Evolutionary conservation across 1,284 basidiomycete species (phyloP).

Genomic region (Inonotus hispidus): DNA sequence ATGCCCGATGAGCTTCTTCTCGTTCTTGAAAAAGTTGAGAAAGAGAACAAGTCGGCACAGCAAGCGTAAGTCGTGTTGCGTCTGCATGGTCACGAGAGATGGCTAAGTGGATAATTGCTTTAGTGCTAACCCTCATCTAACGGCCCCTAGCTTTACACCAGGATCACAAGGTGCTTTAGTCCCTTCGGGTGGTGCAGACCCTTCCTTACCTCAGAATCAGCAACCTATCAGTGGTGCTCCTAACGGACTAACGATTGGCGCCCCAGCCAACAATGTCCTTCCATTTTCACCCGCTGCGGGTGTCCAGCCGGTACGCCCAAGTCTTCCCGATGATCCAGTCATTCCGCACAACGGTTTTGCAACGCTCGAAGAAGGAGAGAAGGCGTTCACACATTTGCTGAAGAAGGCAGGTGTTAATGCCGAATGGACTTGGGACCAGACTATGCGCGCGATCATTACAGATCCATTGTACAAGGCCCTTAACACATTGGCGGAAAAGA

Average conservation of each 20-base stretch:
- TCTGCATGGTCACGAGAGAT: neutral
- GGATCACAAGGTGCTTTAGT: constrained; percentile 17
- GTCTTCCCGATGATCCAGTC: constrained; percentile 76
- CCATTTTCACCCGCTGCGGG: constrained; percentile 50
- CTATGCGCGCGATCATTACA: constrained; percentile 96
- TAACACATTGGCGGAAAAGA: constrained; percentile 91
- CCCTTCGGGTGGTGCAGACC: constrained; percentile 12
- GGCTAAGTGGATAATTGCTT: neutral
- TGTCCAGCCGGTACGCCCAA: constrained; percentile 66
- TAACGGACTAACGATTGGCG: constrained; percentile 5
- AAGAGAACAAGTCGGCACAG: constrained; percentile 45
- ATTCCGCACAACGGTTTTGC: constrained; percentile 86
- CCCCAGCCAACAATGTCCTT: constrained; percentile 42
- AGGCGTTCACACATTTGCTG: constrained; percentile 88
- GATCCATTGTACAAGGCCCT: constrained; percentile 96
- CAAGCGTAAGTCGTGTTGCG: constrained; percentile 13
- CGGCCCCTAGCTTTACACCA: constrained; percentile 13
- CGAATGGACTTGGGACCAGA: constrained; percentile 96
- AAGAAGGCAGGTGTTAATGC: constrained; percentile 86
- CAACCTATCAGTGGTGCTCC: constrained; percentile 14
- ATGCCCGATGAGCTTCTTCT: constrained; percentile 85
- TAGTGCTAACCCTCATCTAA: constrained; percentile 13
- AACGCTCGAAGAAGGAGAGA: constrained; percentile 86
- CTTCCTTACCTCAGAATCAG: constrained; percentile 14
- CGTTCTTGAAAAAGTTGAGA: constrained; percentile 78